Evolutionary conservation across 345 rosid genomes (phyloP).

Genomic region (Dimocarpus longan): DNA sequence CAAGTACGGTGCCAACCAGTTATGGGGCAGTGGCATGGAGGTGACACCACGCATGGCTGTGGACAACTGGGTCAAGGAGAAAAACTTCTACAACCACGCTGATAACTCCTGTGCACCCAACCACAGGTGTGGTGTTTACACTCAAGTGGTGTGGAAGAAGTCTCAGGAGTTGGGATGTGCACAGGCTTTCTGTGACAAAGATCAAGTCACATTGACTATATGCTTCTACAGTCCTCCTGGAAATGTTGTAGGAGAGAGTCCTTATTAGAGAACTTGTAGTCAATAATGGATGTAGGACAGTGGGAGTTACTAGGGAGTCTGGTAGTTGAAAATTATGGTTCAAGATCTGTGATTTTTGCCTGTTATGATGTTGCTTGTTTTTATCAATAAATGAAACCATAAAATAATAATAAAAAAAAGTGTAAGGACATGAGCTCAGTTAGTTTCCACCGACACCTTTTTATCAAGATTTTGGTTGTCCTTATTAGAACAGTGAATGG

Average conservation of each 20-base stretch:
- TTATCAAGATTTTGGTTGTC: too few species aligned
- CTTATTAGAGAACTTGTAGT: conserved; percentile 41
- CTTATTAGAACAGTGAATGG: too few species aligned
- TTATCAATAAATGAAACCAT: background rate
- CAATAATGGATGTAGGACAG: background rate
- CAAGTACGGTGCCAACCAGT: conserved; percentile 76
- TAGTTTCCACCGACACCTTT: background rate
- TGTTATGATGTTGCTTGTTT: background rate
- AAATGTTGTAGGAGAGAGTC: conserved; percentile 68
- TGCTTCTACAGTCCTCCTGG: conserved; percentile 93
- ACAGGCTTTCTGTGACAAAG: conserved; percentile 57
- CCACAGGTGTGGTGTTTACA: conserved; percentile 74
- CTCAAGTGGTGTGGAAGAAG: conserved; percentile 82
- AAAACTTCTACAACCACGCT: conserved; percentile 54
- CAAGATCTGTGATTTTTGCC: background rate
- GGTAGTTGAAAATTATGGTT: too few species aligned
- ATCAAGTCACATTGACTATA: conserved; percentile 56
- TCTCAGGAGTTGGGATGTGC: conserved; percentile 73
- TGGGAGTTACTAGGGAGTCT: too few species aligned
- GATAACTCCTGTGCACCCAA: conserved; percentile 53
- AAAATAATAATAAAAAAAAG: too few species aligned
- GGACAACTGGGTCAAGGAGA: conserved; percentile 73
- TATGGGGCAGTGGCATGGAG: conserved; percentile 53
- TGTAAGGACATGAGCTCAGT: background rate
- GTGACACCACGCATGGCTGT: conserved; percentile 65